phyloP scores from a whole-genome alignment of 495 filamentous ascomycete species.

The Aspergillus ellipticus region DNA sequence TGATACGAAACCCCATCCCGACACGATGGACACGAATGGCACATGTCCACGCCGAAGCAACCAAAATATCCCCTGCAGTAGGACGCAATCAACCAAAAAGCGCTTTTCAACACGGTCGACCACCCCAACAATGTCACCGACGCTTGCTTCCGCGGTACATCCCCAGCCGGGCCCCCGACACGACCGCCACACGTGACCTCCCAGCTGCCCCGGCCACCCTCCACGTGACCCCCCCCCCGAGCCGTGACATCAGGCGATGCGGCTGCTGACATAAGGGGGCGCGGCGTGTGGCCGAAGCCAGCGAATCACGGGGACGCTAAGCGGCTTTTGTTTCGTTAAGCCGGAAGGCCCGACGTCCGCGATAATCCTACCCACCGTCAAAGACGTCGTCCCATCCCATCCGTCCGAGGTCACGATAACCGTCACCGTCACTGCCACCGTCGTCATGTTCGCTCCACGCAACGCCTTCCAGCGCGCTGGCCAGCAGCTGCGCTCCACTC shows the following conservation, averaged over 20 bases:
- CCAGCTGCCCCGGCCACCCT: too few species aligned
- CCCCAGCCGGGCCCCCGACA: background rate
- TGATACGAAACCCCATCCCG: conserved; percentile 73
- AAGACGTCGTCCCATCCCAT: conserved; percentile 10
- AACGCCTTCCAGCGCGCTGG: conserved; percentile 55
- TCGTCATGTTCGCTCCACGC: conserved; percentile 60
- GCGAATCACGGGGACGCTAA: conserved; percentile 46
- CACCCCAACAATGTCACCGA: background rate
- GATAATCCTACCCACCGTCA: conserved; percentile 25
- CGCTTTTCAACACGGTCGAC: background rate
- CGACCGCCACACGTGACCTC: too few species aligned
- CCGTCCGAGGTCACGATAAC: conserved; percentile 17
- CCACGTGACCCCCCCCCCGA: background rate
- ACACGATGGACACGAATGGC: background rate
- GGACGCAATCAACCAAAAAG: background rate
- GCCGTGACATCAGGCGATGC: conserved; percentile 33
- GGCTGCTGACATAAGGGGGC: conserved; percentile 35
- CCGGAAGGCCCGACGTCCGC: conserved; percentile 30
- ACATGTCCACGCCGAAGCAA: conserved; percentile 17
- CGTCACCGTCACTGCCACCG: conserved; percentile 8
- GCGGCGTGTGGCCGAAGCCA: conserved; percentile 14
- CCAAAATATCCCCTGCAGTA: background rate
- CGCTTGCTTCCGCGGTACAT: background rate
- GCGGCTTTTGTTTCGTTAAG: conserved; percentile 31
- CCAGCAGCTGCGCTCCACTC: conserved; percentile 51